These are phyloP conservation scores for Suhomyces sp. DNA, from an alignment of 805 yeast species.

Conservation along the genomic window DNA sequence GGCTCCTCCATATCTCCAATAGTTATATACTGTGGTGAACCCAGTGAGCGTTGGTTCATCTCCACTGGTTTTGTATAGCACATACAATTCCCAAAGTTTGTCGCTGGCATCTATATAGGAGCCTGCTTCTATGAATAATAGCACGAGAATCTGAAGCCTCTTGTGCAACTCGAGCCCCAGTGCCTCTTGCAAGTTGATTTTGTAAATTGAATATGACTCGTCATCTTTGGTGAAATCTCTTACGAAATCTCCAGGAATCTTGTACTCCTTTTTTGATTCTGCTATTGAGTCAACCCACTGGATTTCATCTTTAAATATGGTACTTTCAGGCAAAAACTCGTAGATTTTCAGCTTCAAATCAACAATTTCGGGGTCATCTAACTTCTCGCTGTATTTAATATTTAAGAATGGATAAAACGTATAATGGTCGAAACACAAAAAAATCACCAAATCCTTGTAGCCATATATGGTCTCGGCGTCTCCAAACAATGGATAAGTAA, in stretches of 20 bases:
- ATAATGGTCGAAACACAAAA: conserved; percentile 65
- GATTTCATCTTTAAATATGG: conserved; percentile 60
- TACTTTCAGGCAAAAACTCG: conserved; percentile 59
- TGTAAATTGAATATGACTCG: conserved; percentile 51
- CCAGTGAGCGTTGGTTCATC: conserved; percentile 57
- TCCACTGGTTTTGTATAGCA: conserved; percentile 37
- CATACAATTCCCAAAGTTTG: conserved; percentile 74
- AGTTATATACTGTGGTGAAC: conserved; percentile 77
- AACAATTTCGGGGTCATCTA: conserved; percentile 52
- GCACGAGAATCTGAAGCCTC: conserved; percentile 73
- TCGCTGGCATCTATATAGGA: conserved; percentile 78
- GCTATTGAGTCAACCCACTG: conserved; percentile 61
- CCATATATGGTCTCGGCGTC: conserved; percentile 89
- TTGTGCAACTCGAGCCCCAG: conserved; percentile 54
- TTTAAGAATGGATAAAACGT: conserved; percentile 73
- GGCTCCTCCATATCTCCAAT: conserved; percentile 69
- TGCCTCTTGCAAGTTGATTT: conserved; percentile 40
- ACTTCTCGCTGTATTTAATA: conserved; percentile 52
- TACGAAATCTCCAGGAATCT: conserved; percentile 40
- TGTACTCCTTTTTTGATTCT: conserved; percentile 43
- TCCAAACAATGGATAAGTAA: conserved; percentile 93
- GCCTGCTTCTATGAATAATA: conserved; percentile 91
- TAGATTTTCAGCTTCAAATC: conserved; percentile 57
- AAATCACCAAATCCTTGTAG: conserved; percentile 64
- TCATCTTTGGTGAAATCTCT: conserved; percentile 33